Percentiles rank a stretch among this genome's conserved stretches.
Conservation (phyloP, 164 flowering plant genomes). For the Umbellularia californica region DNA sequence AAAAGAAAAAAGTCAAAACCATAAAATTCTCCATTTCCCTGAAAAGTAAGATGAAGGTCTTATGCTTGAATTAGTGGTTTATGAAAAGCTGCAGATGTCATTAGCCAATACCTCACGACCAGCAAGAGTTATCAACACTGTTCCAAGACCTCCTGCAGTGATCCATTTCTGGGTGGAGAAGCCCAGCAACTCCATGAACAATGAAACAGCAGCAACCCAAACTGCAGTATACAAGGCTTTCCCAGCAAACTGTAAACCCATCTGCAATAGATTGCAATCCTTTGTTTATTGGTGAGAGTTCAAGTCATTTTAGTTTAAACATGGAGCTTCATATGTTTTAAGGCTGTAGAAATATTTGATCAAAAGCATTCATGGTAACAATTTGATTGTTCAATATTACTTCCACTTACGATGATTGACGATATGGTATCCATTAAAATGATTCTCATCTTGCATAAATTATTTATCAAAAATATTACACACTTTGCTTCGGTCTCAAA, state of each 20-base stretch:
- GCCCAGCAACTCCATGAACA: slow-evolving; percentile 97
- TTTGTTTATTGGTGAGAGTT: no score
- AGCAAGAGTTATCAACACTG: slow-evolving; percentile 94
- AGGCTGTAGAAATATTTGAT: no score
- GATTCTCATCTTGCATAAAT: no score
- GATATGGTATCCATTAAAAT: no score
- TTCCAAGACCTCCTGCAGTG: slow-evolving; percentile 98
- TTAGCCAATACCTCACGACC: slow-evolving; percentile 83
- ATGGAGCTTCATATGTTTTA: no score
- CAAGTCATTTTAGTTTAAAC: no score
- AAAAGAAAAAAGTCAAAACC: neutral
- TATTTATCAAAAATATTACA: no score
- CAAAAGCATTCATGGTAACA: no score
- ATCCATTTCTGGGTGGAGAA: slow-evolving; percentile 96
- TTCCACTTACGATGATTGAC: no score
- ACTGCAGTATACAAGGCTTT: slow-evolving; percentile 83
- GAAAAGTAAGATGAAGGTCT: neutral
- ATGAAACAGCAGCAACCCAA: slow-evolving; percentile 91
- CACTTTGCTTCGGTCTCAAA: no score
- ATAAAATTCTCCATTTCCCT: neutral
- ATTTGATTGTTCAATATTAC: no score
- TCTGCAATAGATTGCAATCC: slow-evolving; percentile 38
- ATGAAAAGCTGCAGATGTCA: neutral
- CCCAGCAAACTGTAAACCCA: slow-evolving; percentile 92
- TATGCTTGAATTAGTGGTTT: neutral